Conservation (phyloP, 139 green algal genomes). For the Chlamydomonas asymmetrica region DNA sequence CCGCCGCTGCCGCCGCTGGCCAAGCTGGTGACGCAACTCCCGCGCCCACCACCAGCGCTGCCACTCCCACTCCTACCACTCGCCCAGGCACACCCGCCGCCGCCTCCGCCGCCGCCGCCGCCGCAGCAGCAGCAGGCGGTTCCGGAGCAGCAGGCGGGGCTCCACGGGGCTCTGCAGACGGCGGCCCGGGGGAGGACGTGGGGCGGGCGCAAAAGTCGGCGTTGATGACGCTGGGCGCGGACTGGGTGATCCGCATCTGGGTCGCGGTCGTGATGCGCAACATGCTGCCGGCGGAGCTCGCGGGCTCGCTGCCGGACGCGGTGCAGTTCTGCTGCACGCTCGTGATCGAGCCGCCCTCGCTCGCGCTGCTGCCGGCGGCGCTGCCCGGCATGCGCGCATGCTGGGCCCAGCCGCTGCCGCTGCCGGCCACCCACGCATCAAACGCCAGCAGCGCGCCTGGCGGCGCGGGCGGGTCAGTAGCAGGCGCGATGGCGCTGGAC, state of each 20-base stretch:
- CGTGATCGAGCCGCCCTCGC: conserved; percentile 59
- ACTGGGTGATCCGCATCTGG: conserved; percentile 64
- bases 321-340: conserved; percentile 66
- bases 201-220: no score
- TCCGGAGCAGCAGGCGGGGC: conserved; percentile 15
- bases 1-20: not conserved
- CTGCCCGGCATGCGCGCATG: conserved; percentile 32
- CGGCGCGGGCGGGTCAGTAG: not conserved
- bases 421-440: not conserved
- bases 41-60: not conserved
- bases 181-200: no score
- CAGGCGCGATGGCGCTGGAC: not conserved
- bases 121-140: no score
- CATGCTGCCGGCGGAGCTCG: conserved; percentile 24
- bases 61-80: not conserved
- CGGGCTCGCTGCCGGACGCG: not conserved
- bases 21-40: not conserved
- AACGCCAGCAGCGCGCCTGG: not conserved
- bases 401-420: conserved; percentile 44
- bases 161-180: conserved; percentile 41
- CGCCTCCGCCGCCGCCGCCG: conserved; percentile 1
- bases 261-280: conserved; percentile 60
- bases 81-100: conserved; percentile 1
- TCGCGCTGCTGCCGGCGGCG: conserved; percentile 14
- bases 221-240: conserved; percentile 58